These are phyloP conservation scores for Vigna mungo DNA, from an alignment of 306 rosid species.

Conservation along the genomic window DNA sequence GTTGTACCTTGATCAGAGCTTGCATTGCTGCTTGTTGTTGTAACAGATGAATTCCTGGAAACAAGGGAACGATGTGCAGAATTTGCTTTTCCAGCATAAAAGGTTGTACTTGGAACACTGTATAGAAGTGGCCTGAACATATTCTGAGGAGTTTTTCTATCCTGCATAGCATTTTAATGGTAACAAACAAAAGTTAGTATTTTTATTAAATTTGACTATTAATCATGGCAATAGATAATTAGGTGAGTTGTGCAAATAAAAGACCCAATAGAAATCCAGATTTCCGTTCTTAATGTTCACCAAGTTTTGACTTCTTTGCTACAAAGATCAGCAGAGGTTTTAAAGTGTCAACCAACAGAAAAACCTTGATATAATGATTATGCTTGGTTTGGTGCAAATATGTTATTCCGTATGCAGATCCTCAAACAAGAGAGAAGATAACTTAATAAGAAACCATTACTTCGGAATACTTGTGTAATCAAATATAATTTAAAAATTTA, in stretches of 20 bases:
- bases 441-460: conserved; percentile 3
- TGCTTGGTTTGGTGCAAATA: neutral
- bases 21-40: conserved; percentile 85
- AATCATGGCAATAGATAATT: neutral
- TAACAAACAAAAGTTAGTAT: conserved; percentile 17
- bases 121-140: conserved; percentile 93
- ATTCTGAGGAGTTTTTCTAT: conserved; percentile 78
- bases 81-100: conserved; percentile 72
- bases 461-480: conserved; percentile 9
- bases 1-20: conserved; percentile 74
- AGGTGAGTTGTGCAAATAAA: neutral
- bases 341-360: conserved; percentile 3
- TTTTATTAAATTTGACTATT: conserved; percentile 6
- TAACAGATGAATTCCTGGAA: conserved; percentile 83
- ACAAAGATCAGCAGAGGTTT: neutral
- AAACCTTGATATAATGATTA: conserved; percentile 6
- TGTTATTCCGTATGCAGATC: conserved; percentile 10
- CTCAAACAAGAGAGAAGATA: neutral
- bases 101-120: conserved; percentile 86
- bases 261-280: neutral
- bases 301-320: neutral
- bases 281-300: neutral
- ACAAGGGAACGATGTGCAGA: conserved; percentile 69
- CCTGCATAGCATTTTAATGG: conserved; percentile 59
- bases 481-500: conserved; percentile 22